Evolutionary conservation across 257 asterid species (phyloP), one percentile per base, ranked within the genome.

Genomic region (Orobanche coerulescens): DNA sequence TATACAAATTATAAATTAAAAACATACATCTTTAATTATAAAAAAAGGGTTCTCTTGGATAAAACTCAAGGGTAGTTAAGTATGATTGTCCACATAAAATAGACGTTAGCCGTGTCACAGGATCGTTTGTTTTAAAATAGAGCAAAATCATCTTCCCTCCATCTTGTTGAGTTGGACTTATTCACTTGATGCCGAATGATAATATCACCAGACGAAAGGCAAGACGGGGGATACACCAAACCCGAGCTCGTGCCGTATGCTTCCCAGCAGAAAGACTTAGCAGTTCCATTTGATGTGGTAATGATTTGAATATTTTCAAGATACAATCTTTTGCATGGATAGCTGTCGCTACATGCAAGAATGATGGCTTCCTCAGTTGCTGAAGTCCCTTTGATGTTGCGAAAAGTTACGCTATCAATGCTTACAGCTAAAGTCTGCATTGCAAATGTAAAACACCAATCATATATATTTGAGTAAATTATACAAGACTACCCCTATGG

Each of bases 251-350:
- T 74, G 10, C 97, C 97, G 15, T 81, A 70, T 5, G 95, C 94
- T 62, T 87, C 71, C 97, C 97, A 90, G 61, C 97, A 90, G 68
- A 68, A 74, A 0, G 95, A 83, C 10, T 49, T 78, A 8, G 77
- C 77, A 14, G 46, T 62, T 4, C 82, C 89, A 3, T 69, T 20
- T 15, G 49, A 4, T 0, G 89, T n/a, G n/a, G n/a, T 55, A 6
- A 52, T 25, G 5, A 90, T 84, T 10, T 77, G 76, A 40, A 90
- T 57, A 59, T 90, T 75, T 58, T 87, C 79, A 23, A 90, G 56
- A 57, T 75, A 49, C 42, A 87, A 20, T 57, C 62, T 73, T 59
- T 58, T 78, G 51, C 97, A 90, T 1, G 96, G 96, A 42, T 63
- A 77, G 78, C 50, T 76, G 28, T 90, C 95, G 8, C 97, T 87